Percentiles rank a stretch among this genome's conserved stretches.
These are phyloP conservation scores for Agrocybe praecox DNA, from an alignment of 768 basidiomycete species.

Conservation along the genomic window DNA sequence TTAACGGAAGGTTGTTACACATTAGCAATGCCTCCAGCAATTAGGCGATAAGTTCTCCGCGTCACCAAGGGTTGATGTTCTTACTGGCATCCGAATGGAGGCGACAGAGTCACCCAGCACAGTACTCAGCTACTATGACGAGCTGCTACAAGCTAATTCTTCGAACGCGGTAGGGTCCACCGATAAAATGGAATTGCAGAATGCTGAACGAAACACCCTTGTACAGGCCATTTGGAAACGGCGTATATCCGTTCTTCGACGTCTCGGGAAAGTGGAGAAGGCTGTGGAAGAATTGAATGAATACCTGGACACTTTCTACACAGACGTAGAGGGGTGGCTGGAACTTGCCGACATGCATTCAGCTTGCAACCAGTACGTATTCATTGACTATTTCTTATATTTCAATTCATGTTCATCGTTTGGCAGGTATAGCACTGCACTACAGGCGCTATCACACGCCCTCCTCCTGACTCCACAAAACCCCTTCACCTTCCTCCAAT, in stretches of 20 bases:
- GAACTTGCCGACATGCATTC: conserved; percentile 84
- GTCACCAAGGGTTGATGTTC: conserved; percentile 78
- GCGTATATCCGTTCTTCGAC: conserved; percentile 71
- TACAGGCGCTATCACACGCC: conserved; percentile 80
- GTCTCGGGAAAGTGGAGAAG: conserved; percentile 60
- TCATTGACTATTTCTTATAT: not conserved
- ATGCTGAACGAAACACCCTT: not conserved
- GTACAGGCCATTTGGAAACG: conserved; percentile 76
- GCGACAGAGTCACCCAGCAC: conserved; percentile 56
- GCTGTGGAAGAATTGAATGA: conserved; percentile 72
- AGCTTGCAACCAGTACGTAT: conserved; percentile 69
- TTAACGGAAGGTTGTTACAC: conserved; percentile 23
- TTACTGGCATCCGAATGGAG: conserved; percentile 81
- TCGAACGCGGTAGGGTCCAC: conserved; percentile 63
- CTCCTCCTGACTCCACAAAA: conserved; percentile 86
- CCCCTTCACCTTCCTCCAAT: conserved; percentile 80
- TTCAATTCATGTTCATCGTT: not conserved
- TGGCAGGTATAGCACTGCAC: conserved; percentile 67
- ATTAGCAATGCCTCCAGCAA: conserved; percentile 62
- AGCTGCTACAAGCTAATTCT: conserved; percentile 64
- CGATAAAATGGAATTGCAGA: not conserved
- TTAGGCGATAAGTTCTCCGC: conserved; percentile 70
- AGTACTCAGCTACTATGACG: conserved; percentile 67
- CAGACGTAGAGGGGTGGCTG: conserved; percentile 86
- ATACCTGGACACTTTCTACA: conserved; percentile 86